Evolutionary conservation across 2,329 filamentous ascomycete species (phyloP), one percentile per base, ranked within the genome.

Genomic region (Malbranchea cinnamomea): DNA sequence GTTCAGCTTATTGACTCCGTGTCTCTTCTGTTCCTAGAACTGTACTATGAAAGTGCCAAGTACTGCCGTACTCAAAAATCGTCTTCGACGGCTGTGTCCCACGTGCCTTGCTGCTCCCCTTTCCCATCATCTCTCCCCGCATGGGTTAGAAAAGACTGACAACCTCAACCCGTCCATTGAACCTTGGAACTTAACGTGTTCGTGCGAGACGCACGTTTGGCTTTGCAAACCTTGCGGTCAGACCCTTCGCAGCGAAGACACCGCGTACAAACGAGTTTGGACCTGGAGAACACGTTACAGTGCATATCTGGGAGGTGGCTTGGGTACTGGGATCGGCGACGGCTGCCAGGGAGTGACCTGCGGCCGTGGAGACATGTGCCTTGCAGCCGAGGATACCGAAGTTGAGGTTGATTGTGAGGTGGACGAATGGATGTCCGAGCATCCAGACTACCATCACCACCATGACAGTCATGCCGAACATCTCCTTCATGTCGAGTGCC

Each of bases 291-390:
- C 72, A 23, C 73, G 82, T 14, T 94, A 93, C 50, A 77, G 76
- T 21, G 65, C 65, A 10, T 78, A 82, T 40, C 74, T 82, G 0
- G 78, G 85, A 2, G 75, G 74, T 12, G 81, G 82, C 2, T 64
- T 91, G 0, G 83, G 84, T 14, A 85, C 80, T 0, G 85, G 85
- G 4, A 82, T 92, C 17, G 83, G 84, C 24, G 82, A 92, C 43
- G 84, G 83, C 18, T 76, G 84, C 45, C 77, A 87, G 43, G 85
- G 84, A 17, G 83, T 94, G 9, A 74, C 82, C 39, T 95, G 85
- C 48, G 85, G 83, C 0, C 72, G 82, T n/a, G 77, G 75, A 23
- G 59, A 60, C n/a, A 52, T 63, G 20, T 95, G 85, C 53, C 67
- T 84, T n/a, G 78, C 73, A 1, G 77, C 78, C 4, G 67, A 73